Percentiles rank a stretch among this genome's conserved stretches.
Conservation (phyloP, 352 stramenopile genomes). For the Aphanomyces euteiches region DNA sequence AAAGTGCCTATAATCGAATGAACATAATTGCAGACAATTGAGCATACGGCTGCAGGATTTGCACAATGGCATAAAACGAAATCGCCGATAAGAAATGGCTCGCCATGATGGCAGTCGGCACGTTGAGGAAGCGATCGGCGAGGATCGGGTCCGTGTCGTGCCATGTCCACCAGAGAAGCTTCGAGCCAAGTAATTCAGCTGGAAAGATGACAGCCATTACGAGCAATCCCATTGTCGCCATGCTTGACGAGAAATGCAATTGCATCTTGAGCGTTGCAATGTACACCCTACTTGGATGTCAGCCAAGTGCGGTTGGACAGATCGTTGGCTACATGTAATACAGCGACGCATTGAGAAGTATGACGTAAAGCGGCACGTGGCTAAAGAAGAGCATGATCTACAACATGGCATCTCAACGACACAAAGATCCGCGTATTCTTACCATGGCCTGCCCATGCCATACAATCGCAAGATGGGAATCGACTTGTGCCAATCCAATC, state of each 20-base stretch:
- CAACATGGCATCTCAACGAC: neutral
- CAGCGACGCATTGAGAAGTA: conserved; percentile 65
- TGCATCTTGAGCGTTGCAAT: conserved; percentile 59
- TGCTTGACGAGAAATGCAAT: conserved; percentile 70
- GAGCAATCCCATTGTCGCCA: conserved; percentile 59
- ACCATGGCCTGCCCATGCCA: conserved; percentile 10
- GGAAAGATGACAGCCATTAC: conserved; percentile 58
- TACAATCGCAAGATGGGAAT: neutral
- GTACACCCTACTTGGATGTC: conserved; percentile 42
- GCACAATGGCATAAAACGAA: conserved; percentile 15
- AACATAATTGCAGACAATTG: neutral
- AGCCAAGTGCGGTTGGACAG: neutral
- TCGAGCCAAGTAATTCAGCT: conserved; percentile 69
- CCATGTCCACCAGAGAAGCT: conserved; percentile 84
- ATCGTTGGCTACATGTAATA: conserved; percentile 60
- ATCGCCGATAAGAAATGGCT: conserved; percentile 66
- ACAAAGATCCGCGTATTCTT: neutral
- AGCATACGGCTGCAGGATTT: neutral
- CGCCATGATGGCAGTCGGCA: conserved; percentile 63
- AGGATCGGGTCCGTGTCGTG: conserved; percentile 77
- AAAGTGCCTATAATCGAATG: conserved; percentile 9
- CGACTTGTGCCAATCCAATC: neutral
- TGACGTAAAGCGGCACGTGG: conserved; percentile 53
- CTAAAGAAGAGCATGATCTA: conserved; percentile 56
- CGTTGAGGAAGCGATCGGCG: conserved; percentile 51